Evolutionary conservation across 306 rosid genomes (phyloP).

Genomic region (Acacia confusa): DNA sequence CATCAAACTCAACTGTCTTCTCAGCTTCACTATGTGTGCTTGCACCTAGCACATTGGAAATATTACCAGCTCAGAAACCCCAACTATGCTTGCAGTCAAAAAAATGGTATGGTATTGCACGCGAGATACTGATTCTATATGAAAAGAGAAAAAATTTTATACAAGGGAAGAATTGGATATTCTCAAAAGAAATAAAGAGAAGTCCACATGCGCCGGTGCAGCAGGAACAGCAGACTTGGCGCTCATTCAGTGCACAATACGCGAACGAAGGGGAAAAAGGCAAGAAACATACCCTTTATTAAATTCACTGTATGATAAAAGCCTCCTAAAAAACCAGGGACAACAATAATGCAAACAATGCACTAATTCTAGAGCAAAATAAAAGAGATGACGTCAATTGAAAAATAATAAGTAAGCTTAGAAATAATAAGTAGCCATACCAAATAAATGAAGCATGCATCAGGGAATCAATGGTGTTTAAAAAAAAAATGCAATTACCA

Average conservation of each 20-base stretch:
- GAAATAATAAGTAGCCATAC: neutral
- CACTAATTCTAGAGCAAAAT: neutral
- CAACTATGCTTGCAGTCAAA: neutral
- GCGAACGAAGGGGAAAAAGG: neutral
- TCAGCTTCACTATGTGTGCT: slow-evolving; percentile 84
- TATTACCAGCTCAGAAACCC: slow-evolving; percentile 32
- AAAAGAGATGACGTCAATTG: neutral
- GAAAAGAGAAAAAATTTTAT: neutral
- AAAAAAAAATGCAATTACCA: slow-evolving; percentile 21
- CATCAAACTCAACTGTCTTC: slow-evolving; percentile 77
- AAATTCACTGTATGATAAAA: slow-evolving; percentile 20
- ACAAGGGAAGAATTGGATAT: neutral
- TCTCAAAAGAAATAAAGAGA: slow-evolving; percentile 18
- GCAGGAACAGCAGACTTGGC: slow-evolving; percentile 2
- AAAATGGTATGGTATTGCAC: neutral
- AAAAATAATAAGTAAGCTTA: neutral
- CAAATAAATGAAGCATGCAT: slow-evolving; percentile 19
- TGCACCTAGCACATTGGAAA: slow-evolving; percentile 68
- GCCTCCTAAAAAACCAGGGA: neutral
- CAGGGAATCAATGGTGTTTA: slow-evolving; percentile 11
- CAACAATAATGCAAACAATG: slow-evolving; percentile 26
- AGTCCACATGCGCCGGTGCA: slow-evolving; percentile 19
- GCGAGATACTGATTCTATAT: slow-evolving; percentile 7
- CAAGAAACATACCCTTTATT: slow-evolving; percentile 6
- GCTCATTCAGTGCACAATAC: slow-evolving; percentile 17